Evolutionary conservation across 257 asterid genomes (phyloP), one percentile per base, ranked within the genome.

Genomic region (Lithospermum erythrorhizon): DNA sequence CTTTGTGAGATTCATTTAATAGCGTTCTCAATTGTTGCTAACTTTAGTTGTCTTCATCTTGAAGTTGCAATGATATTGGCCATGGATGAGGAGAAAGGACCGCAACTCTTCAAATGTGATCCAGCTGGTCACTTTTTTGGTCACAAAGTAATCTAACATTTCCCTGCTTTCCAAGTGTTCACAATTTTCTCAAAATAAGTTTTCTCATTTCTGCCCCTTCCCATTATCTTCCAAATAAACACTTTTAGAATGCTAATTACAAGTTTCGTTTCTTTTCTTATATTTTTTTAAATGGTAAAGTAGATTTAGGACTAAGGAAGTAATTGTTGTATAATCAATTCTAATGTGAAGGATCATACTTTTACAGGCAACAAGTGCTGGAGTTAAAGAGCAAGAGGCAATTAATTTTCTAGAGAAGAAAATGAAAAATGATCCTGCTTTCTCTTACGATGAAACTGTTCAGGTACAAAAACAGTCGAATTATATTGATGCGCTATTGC

Each of bases 101-200:
- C 99, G 63, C 97, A 85, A 70, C 97, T 94, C 69, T 94, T 89
- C 81, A 94, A 94, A 68, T 94, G 99, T 70, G 99, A 94, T 64
- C 99, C 99, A n/a, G 99, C 99, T 13, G 99, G 99, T 66, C 97
- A 94, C 75, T 94, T 94, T 73, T 94, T 85, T 53, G 99, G 99
- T 66, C 99, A 94, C 51, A 94, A 94, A 96, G 99, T 93, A 79
- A 68, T 58, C 37, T 57, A 2, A 5, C 47, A 27, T 54, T 18
- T 6, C 30, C 11, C 49, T 6, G 16, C 19, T 41, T 24, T 51
- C 5, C 64, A 63, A 37, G 41, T 19, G 48, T 61, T 41, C 14
- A 41, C 18, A 41, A 41, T 41, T 41, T 35, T 41, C 18, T 11
- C 1, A 41, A 41, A 41, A 41, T 41, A 41, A 14, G 49, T 18